Percentiles rank a stretch among this genome's conserved stretches.
Conservation (phyloP, 371 early-diverging fungal species). For the Coemansia sp. region DNA sequence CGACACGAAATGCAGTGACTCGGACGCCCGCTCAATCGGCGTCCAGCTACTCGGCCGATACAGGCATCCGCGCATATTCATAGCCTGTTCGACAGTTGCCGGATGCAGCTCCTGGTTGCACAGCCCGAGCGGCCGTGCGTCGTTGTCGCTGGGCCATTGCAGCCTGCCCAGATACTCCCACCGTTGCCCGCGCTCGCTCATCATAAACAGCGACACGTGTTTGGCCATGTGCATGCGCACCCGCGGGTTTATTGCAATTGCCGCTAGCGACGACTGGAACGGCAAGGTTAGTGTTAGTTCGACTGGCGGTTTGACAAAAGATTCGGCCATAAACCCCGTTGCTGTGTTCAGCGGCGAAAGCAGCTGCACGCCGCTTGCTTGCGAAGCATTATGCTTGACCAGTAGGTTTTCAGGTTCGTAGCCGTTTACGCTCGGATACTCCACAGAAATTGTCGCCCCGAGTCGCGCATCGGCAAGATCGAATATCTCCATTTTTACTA, state of each 20-base stretch:
- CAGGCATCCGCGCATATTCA: not conserved
- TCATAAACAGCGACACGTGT: not conserved
- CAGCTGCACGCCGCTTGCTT: not conserved
- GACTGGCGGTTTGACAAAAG: slow-evolving; percentile 37
- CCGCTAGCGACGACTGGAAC: slow-evolving; percentile 18
- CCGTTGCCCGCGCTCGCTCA: not conserved
- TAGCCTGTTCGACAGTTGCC: not conserved
- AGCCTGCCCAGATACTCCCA: slow-evolving; percentile 22
- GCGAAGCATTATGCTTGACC: not conserved
- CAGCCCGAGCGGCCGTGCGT: not conserved
- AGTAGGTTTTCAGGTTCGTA: slow-evolving; percentile 17
- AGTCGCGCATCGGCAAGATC: slow-evolving; percentile 30
- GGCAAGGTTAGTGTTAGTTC: slow-evolving; percentile 15
- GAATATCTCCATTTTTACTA: slow-evolving; percentile 17
- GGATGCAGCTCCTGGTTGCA: slow-evolving; percentile 27
- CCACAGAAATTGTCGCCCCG: slow-evolving; percentile 3
- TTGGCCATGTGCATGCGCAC: slow-evolving; percentile 16
- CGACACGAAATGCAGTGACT: slow-evolving; percentile 14
- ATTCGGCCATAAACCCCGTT: slow-evolving; percentile 27
- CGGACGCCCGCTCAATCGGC: slow-evolving; percentile 4
- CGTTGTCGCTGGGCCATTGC: slow-evolving; percentile 7
- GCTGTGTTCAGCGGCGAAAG: slow-evolving; percentile 1
- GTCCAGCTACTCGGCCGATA: not conserved
- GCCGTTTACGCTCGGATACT: slow-evolving; percentile 17
- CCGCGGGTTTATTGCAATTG: slow-evolving; percentile 20